phyloP scores from a whole-genome alignment of 1,284 basidiomycete species.

The Ceratobasidium papillatum region DNA sequence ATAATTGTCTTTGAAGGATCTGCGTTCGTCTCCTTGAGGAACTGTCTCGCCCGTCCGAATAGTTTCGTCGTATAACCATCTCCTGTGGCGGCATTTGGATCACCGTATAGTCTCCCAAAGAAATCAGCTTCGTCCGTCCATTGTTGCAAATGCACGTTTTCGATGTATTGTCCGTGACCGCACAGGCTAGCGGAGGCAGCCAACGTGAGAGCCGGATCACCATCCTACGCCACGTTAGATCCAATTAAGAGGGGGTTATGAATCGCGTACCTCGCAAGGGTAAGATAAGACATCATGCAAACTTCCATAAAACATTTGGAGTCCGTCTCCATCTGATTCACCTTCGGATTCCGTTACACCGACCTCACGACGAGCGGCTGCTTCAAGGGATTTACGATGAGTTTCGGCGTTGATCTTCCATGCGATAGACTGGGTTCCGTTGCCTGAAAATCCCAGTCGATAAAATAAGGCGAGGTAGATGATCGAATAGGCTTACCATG shows the following conservation, averaged over 20 bases:
- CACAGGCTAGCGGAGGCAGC: slow-evolving; percentile 81
- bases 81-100: slow-evolving; percentile 42
- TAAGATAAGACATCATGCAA: slow-evolving; percentile 92
- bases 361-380: slow-evolving; percentile 49
- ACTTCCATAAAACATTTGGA: slow-evolving; percentile 86
- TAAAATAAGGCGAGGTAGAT: background rate
- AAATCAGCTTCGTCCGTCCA: slow-evolving; percentile 82
- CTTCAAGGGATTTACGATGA: slow-evolving; percentile 70
- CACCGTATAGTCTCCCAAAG: slow-evolving; percentile 74
- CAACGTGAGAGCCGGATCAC: slow-evolving; percentile 78
- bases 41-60: slow-evolving; percentile 76
- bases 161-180: slow-evolving; percentile 88
- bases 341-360: slow-evolving; percentile 39
- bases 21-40: slow-evolving; percentile 72
- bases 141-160: slow-evolving; percentile 88
- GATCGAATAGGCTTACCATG: background rate
- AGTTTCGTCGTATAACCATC: slow-evolving; percentile 67
- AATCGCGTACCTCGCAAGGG: slow-evolving; percentile 80
- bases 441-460: slow-evolving; percentile 58
- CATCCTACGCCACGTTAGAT: slow-evolving; percentile 63
- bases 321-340: slow-evolving; percentile 57
- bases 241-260: background rate
- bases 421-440: slow-evolving; percentile 90
- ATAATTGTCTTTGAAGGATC: slow-evolving; percentile 77
- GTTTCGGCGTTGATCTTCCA: slow-evolving; percentile 94